Percentiles rank a stretch among this genome's conserved stretches.
phyloP scores from a whole-genome alignment of 2,329 filamentous ascomycete species.

The Aulographum hederae region DNA sequence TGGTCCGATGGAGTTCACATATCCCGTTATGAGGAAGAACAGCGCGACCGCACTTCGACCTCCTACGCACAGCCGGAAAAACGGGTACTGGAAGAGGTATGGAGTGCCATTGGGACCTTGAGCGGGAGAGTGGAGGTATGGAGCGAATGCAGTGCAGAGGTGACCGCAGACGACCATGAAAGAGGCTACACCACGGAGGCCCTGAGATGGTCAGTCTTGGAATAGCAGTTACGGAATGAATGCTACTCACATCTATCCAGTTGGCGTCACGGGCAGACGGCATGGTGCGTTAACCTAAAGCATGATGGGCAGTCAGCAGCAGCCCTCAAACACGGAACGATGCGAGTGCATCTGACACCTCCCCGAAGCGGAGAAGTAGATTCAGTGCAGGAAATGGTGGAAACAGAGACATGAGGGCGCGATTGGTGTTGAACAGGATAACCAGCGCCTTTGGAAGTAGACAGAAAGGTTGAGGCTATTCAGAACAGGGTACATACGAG shows the following conservation, averaged over 20 bases:
- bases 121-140: constrained; percentile 21
- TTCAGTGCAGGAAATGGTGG: too few relatives aligned
- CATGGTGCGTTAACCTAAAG: too few relatives aligned
- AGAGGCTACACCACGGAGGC: constrained; percentile 22
- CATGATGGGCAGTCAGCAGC: too few relatives aligned
- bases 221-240: background rate
- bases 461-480: too few relatives aligned
- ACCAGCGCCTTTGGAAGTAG: too few relatives aligned
- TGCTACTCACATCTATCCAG: constrained; percentile 10
- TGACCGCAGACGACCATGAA: constrained; percentile 24
- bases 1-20: constrained; percentile 44
- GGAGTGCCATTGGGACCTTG: constrained; percentile 24
- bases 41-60: constrained; percentile 21
- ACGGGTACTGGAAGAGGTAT: constrained; percentile 37
- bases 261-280: too few relatives aligned
- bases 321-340: too few relatives aligned
- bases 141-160: constrained; percentile 21
- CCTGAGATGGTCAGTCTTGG: constrained; percentile 11
- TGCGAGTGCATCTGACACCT: too few relatives aligned
- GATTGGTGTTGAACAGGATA: too few relatives aligned
- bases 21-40: constrained; percentile 39
- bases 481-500: too few relatives aligned
- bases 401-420: too few relatives aligned
- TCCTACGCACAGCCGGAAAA: constrained; percentile 39
- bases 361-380: too few relatives aligned